Percentiles rank a stretch among this genome's conserved stretches.
These are phyloP conservation scores for Filobasidium uniguttulatum DNA, from an alignment of 1,284 basidiomycete genomes.

Conservation along the genomic window DNA sequence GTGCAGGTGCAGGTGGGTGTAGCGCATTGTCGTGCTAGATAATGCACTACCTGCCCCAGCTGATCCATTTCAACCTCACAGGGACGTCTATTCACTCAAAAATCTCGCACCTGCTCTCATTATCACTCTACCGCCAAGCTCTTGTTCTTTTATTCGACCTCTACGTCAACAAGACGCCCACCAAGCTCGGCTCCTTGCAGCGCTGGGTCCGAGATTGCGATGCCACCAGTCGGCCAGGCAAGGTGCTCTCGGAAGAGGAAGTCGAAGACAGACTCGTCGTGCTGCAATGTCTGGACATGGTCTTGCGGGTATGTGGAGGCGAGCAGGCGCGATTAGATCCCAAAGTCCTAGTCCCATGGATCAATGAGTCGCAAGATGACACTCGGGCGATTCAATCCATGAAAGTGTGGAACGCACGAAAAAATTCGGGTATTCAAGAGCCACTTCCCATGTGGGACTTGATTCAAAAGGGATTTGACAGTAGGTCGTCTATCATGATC, in stretches of 20 bases:
- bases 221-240: constrained; percentile 28
- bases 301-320: constrained; percentile 39
- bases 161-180: constrained; percentile 40
- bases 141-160: constrained; percentile 46
- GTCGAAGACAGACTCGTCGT: constrained; percentile 31
- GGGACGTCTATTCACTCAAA: constrained; percentile 13
- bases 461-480: constrained; percentile 23
- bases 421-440: constrained; percentile 11
- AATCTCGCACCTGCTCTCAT: constrained; percentile 14
- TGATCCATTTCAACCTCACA: constrained; percentile 39
- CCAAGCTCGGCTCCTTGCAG: constrained; percentile 47
- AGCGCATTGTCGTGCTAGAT: not conserved
- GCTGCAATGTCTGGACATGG: constrained; percentile 42
- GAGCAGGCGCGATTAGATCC: constrained; percentile 2
- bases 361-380: constrained; percentile 14
- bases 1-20: constrained; percentile 25
- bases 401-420: constrained; percentile 26
- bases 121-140: constrained; percentile 35
- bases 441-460: constrained; percentile 30
- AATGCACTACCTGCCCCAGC: constrained; percentile 31
- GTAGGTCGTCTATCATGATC: not conserved
- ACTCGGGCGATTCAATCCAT: constrained; percentile 17
- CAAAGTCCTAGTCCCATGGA: constrained; percentile 7
- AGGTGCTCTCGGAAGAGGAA: constrained; percentile 27
- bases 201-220: constrained; percentile 48